Evolutionary conservation across 208 protist genomes (phyloP), one percentile per base, ranked within the genome.

Genomic region (Leishmania gerbilli): DNA sequence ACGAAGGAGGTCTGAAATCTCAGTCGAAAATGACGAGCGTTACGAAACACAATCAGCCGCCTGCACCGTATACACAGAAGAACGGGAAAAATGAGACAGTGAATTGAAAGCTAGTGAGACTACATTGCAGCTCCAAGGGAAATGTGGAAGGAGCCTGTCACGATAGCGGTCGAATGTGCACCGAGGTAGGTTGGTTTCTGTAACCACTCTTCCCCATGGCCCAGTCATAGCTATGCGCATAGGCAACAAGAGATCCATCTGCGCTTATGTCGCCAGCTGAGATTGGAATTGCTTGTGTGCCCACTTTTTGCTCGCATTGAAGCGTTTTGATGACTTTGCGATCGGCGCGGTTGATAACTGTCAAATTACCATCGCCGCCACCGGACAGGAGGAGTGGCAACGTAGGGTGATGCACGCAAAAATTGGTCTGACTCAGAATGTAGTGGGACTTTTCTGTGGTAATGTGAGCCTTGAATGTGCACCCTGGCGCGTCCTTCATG

Each of bases 151-250:
- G 13, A 13, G 13, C 19, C 49, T 45, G 3, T 77, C 55, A 77
- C 74, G 31, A 55, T 13, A 88, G 6, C 1, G 79, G 76, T 1
- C 89, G 86, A 47, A 92, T 77, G 74, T 88, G 82, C 11, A 91
- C 89, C 1, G 89, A 87, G 31, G 87, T 92, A 8, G 89, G 87
- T 68, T 92, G 89, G 49, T 87, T 88, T 49, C 77, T 86, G 78
- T 82, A 94, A 17, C 89, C 86, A 34, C 74, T 83, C 71, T 88
- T 92, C 34, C 94, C 94, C 86, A 95, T 91, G 45, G 92, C 81
- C 94, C 94, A 97, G 83, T 97, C 94, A 79, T 97, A 97, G 69
- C 91, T 95, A 68, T 92, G 85, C 45, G 92, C 94, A 81, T 93
- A 95, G 40, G 92, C 94, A 53, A 96, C 40, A 3, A 95, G 77